Conservation (phyloP, 768 basidiomycete species). For the Exsudoporus frostii region DNA sequence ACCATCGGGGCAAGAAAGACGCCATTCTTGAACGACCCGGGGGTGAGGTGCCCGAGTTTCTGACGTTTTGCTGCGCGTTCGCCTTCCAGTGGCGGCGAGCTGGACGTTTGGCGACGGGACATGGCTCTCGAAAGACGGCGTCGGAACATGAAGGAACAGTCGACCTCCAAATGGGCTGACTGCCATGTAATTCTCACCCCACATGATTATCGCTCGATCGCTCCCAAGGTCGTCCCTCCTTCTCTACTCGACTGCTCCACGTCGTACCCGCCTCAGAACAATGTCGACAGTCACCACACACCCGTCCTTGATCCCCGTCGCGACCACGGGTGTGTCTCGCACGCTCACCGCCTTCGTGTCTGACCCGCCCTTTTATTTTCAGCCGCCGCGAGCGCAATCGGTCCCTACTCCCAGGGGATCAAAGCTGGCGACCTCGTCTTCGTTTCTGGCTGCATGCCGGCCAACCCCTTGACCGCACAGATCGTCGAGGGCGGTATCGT, state of each 20-base stretch:
- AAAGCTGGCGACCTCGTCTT: conserved; percentile 83
- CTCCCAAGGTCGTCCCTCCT: background rate
- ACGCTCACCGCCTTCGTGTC: background rate
- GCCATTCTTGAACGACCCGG: conserved; percentile 81
- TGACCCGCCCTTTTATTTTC: background rate
- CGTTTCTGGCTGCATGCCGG: conserved; percentile 83
- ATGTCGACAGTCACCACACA: conserved; percentile 39
- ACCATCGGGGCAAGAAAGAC: conserved; percentile 99
- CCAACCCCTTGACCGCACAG: conserved; percentile 68
- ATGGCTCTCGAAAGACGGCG: conserved; percentile 18
- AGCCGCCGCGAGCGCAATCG: conserved; percentile 79
- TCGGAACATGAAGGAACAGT: background rate
- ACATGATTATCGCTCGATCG: background rate
- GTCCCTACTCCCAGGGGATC: conserved; percentile 88
- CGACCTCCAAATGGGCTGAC: background rate
- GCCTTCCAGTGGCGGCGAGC: conserved; percentile 25
- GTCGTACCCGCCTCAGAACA: background rate
- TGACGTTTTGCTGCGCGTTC: conserved; percentile 47
- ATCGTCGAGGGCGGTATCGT: conserved; percentile 22
- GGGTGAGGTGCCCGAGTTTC: conserved; percentile 56
- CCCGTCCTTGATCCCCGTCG: conserved; percentile 34
- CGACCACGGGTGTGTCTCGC: conserved; percentile 27
- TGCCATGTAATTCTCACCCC: background rate
- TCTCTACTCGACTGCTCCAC: background rate
- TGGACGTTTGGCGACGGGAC: conserved; percentile 51